Conservation (phyloP, 148 eudicot genomes). For the Heliosperma pusillum region DNA sequence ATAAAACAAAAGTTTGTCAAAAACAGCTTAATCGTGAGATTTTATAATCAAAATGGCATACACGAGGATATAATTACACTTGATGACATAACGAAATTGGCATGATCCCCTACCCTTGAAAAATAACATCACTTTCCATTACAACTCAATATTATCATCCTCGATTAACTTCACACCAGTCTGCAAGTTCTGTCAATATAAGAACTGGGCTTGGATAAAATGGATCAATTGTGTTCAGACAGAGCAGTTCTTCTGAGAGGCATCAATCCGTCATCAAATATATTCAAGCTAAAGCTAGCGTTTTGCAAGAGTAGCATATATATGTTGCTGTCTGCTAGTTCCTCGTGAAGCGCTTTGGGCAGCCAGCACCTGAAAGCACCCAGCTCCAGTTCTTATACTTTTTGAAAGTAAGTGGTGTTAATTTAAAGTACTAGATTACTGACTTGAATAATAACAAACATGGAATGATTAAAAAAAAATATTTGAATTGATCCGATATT, state of each 20-base stretch:
- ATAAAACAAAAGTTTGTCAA: too few relatives aligned
- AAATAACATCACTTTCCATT: slow-evolving; percentile 6
- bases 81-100: background rate
- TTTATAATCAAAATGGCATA: background rate
- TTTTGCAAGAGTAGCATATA: background rate
- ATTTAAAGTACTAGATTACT: too few relatives aligned
- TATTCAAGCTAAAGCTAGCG: slow-evolving; percentile 2
- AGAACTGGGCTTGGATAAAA: slow-evolving; percentile 14
- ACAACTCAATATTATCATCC: background rate
- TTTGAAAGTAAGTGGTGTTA: background rate
- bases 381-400: background rate
- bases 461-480: too few relatives aligned
- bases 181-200: slow-evolving; percentile 12
- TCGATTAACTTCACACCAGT: slow-evolving; percentile 8
- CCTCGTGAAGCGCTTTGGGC: slow-evolving; percentile 1
- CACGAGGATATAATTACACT: background rate
- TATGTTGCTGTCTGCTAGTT: background rate
- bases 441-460: too few relatives aligned
- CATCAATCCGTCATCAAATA: background rate
- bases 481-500: too few relatives aligned
- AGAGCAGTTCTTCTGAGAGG: background rate
- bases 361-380: slow-evolving; percentile 21
- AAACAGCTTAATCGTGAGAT: too few relatives aligned
- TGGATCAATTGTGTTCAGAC: background rate
- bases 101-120: background rate